These are phyloP conservation scores for Malus sieversii DNA, from an alignment of 306 rosid genomes.

Conservation along the genomic window DNA sequence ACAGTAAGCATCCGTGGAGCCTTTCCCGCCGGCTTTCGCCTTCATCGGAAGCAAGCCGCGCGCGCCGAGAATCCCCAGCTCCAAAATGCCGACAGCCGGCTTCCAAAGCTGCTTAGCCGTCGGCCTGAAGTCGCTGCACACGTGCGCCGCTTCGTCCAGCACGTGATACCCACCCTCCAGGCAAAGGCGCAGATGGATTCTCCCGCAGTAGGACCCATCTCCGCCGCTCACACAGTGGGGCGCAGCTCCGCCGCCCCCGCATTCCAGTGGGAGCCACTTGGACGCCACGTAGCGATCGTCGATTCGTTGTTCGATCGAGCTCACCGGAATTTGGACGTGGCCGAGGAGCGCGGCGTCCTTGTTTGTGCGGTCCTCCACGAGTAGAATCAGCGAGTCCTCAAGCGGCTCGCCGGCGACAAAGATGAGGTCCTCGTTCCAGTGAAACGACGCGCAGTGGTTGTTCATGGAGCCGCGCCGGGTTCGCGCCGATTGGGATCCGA, in stretches of 20 bases:
- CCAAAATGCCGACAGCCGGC: conserved; percentile 74
- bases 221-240: conserved; percentile 14
- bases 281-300: conserved; percentile 87
- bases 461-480: conserved; percentile 79
- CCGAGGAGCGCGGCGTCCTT: conserved; percentile 55
- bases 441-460: conserved; percentile 65
- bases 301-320: conserved; percentile 64
- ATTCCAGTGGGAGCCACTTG: conserved; percentile 58
- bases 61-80: conserved; percentile 88
- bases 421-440: conserved; percentile 80
- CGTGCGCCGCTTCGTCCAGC: conserved; percentile 95
- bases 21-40: conserved; percentile 28
- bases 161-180: conserved; percentile 97
- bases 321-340: conserved; percentile 50
- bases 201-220: conserved; percentile 54
- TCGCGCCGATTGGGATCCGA: conserved; percentile 64
- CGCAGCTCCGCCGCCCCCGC: conserved; percentile 38
- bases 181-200: conserved; percentile 71
- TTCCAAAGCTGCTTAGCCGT: conserved; percentile 92
- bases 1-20: conserved; percentile 53
- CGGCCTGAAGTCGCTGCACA: conserved; percentile 90
- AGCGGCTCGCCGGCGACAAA: conserved; percentile 91
- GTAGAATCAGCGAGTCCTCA: conserved; percentile 60
- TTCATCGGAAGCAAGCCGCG: conserved; percentile 69
- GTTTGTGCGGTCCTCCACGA: conserved; percentile 70